Percentiles rank a stretch among this genome's conserved stretches.
Evolutionary conservation across 352 stramenopile species (phyloP).

Genomic region (Phytopythium cucurbitacearum): DNA sequence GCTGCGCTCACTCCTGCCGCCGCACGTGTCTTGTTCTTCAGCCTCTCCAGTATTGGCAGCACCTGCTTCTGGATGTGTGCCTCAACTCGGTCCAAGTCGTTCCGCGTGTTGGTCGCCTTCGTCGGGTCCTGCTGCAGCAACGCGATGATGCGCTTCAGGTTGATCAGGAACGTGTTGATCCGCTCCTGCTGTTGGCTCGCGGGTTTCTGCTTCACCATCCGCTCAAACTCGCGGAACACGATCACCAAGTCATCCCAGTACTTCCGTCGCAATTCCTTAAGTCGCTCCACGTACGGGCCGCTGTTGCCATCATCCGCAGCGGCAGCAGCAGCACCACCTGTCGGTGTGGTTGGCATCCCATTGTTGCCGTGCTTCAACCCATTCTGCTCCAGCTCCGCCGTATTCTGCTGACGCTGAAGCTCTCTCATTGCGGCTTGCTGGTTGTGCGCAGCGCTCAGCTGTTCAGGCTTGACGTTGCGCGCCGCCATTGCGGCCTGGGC

Average conservation of each 20-base stretch:
- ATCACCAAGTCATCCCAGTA: conserved; percentile 84
- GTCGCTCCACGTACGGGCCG: conserved; percentile 59
- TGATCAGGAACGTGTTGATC: conserved; percentile 79
- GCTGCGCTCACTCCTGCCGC: conserved; percentile 9
- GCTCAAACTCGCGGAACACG: conserved; percentile 81
- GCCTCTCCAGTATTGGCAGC: conserved; percentile 62
- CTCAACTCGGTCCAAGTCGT: conserved; percentile 76
- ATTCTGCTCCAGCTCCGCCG: conserved; percentile 38
- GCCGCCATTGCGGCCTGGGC: conserved; percentile 18
- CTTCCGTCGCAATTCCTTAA: conserved; percentile 74
- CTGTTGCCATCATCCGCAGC: conserved; percentile 9
- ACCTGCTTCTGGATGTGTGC: conserved; percentile 83
- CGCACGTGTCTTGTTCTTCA: conserved; percentile 69
- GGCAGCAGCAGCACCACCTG: conserved; percentile 7
- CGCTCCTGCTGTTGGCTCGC: conserved; percentile 75
- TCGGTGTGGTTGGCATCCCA: conserved; percentile 1
- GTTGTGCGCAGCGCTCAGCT: conserved; percentile 43
- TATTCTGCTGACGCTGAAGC: conserved; percentile 61
- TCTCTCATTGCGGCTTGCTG: conserved; percentile 63
- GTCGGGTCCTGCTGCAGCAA: conserved; percentile 72
- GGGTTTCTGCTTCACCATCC: conserved; percentile 82
- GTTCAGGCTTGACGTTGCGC: conserved; percentile 53
- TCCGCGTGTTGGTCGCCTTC: conserved; percentile 79
- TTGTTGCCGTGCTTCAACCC: conserved; percentile 26
- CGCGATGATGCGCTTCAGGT: conserved; percentile 77